Conservation (phyloP, 2,329 filamentous ascomycete genomes). For the Plectosphaerella cucumerina region DNA sequence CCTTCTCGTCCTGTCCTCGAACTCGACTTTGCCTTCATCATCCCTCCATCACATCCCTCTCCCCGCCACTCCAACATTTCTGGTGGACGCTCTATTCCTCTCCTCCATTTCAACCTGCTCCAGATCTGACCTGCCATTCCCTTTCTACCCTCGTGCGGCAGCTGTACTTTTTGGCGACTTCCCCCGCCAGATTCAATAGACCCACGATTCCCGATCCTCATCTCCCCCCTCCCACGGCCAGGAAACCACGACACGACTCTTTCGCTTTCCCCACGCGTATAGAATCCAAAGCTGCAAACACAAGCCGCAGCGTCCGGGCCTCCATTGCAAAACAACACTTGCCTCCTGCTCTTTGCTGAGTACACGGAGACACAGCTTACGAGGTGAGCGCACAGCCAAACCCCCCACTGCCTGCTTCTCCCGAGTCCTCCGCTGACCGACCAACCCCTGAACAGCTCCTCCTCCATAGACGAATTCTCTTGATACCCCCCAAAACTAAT, state of each 20-base stretch:
- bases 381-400: slow-evolving; percentile 3
- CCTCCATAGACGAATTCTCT: slow-evolving; percentile 18
- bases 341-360: slow-evolving; percentile 36
- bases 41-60: slow-evolving; percentile 7
- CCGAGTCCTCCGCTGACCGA: not conserved
- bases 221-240: not conserved
- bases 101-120: not conserved
- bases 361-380: slow-evolving; percentile 25
- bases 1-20: too few relatives aligned
- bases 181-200: too few relatives aligned
- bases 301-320: not conserved
- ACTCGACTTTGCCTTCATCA: too few relatives aligned
- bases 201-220: not conserved
- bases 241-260: not conserved
- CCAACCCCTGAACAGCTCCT: slow-evolving; percentile 3
- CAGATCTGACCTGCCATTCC: not conserved
- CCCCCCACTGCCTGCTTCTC: not conserved
- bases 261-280: not conserved
- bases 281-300: not conserved
- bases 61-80: not conserved
- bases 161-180: not conserved
- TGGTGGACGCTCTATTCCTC: slow-evolving; percentile 2
- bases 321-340: slow-evolving; percentile 1
- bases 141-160: not conserved
- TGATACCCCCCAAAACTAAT: slow-evolving; percentile 34